Percentiles rank a stretch among this genome's conserved stretches.
Evolutionary conservation across 1,139 yeast genomes (phyloP).

Genomic region (Nakaseomyces sp.): DNA sequence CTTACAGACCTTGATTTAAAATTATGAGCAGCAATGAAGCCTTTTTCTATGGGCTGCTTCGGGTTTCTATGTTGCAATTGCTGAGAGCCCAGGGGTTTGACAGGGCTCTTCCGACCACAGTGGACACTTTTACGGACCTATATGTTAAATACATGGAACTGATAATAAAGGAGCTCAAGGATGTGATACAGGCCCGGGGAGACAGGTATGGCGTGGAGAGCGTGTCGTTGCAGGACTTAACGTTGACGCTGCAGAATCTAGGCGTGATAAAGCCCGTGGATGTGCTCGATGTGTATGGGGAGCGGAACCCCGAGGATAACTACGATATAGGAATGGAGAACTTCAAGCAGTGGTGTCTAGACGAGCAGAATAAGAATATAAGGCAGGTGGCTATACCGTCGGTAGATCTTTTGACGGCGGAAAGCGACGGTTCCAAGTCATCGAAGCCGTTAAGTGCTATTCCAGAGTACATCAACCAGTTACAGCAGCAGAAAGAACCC

Average conservation of each 20-base stretch:
- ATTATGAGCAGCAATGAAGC: slow-evolving; percentile 29
- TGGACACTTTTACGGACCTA: slow-evolving; percentile 57
- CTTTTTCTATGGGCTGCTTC: slow-evolving; percentile 50
- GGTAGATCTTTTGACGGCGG: slow-evolving; percentile 23
- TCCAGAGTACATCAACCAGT: slow-evolving; percentile 30
- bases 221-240: slow-evolving; percentile 47
- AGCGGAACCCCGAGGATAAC: slow-evolving; percentile 33
- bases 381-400: slow-evolving; percentile 34
- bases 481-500: slow-evolving; percentile 13
- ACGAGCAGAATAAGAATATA: slow-evolving; percentile 35
- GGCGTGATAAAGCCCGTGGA: slow-evolving; percentile 47
- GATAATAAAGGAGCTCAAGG: slow-evolving; percentile 37
- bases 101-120: slow-evolving; percentile 50
- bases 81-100: slow-evolving; percentile 68
- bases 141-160: slow-evolving; percentile 47
- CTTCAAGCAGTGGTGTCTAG: slow-evolving; percentile 44
- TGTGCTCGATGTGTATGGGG: slow-evolving; percentile 36
- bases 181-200: slow-evolving; percentile 33
- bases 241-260: slow-evolving; percentile 49
- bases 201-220: slow-evolving; percentile 33
- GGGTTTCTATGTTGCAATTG: slow-evolving; percentile 59
- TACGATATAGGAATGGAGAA: slow-evolving; percentile 36
- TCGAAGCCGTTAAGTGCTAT: slow-evolving; percentile 22
- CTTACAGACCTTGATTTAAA: too few species aligned
- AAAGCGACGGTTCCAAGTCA: slow-evolving; percentile 10